A percentile compares a stretch with the other conserved stretches of the same genome.
Evolutionary conservation across 345 rosid genomes (phyloP).

Genomic region (Tarenaya hassleriana): DNA sequence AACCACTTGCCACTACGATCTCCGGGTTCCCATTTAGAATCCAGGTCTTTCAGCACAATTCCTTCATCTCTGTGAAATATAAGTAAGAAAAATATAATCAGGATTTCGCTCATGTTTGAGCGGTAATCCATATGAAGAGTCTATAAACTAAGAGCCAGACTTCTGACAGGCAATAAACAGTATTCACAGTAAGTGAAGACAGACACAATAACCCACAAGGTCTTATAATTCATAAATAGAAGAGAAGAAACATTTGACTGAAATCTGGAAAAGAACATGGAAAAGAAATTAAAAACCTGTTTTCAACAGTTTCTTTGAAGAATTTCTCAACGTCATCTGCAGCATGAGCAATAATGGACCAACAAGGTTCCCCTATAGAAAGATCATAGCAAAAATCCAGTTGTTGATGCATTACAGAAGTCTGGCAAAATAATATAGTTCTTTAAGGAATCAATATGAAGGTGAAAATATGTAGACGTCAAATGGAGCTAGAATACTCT

Average conservation of each 20-base stretch:
- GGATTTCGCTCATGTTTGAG: not conserved
- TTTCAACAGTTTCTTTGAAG: constrained; percentile 83
- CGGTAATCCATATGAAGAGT: not conserved
- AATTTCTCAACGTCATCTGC: constrained; percentile 69
- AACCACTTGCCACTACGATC: constrained; percentile 98
- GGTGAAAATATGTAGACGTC: not conserved
- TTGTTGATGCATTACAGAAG: not conserved
- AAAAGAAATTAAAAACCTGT: constrained; percentile 48
- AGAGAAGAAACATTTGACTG: not conserved
- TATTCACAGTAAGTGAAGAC: constrained; percentile 9
- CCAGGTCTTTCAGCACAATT: constrained; percentile 74
- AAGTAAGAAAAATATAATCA: constrained; percentile 12
- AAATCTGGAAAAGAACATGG: not conserved
- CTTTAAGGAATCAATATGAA: not conserved
- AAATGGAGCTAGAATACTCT: not conserved
- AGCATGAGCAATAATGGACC: constrained; percentile 54
- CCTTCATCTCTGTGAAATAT: constrained; percentile 87
- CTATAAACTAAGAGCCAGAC: constrained; percentile 5
- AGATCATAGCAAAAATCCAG: constrained; percentile 2
- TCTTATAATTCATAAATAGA: not conserved
- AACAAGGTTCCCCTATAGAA: constrained; percentile 75
- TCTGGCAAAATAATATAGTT: not conserved
- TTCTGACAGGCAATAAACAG: constrained; percentile 1
- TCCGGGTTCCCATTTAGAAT: constrained; percentile 95
- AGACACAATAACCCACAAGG: constrained; percentile 6